Evolutionary conservation across 768 basidiomycete genomes (phyloP).

Genomic region (Pilatotrama ljubarskyi): DNA sequence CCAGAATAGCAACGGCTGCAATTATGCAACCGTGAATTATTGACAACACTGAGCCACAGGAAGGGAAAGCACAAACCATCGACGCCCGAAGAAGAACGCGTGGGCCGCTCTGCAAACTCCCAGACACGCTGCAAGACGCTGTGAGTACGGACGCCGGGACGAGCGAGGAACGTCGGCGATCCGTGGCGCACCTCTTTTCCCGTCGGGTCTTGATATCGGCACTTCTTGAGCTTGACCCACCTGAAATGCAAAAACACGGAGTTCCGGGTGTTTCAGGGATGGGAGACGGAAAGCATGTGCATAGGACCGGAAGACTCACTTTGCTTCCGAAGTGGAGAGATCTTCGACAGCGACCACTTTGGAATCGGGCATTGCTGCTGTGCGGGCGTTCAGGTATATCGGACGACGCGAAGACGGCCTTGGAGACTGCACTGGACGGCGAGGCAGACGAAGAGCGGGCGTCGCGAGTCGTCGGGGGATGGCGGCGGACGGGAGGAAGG

Average conservation of each 20-base stretch:
- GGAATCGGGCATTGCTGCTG: slow-evolving; percentile 38
- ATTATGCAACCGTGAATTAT: not conserved
- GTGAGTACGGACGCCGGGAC: not conserved
- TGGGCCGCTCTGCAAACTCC: slow-evolving; percentile 87
- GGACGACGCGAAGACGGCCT: not conserved
- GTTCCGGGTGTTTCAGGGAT: not conserved
- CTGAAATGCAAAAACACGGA: slow-evolving; percentile 39
- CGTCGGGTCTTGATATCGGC: slow-evolving; percentile 76
- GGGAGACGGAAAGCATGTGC: not conserved
- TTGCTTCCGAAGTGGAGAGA: slow-evolving; percentile 56
- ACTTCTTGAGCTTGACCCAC: slow-evolving; percentile 84
- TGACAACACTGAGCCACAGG: not conserved
- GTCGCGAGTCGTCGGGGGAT: not conserved
- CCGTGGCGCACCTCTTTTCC: slow-evolving; percentile 62
- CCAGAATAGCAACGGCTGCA: slow-evolving; percentile 81
- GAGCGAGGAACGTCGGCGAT: not conserved
- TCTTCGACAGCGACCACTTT: slow-evolving; percentile 54
- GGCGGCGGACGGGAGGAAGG: not conserved
- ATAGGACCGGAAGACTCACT: slow-evolving; percentile 39
- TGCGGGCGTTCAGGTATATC: not conserved
- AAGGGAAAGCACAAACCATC: slow-evolving; percentile 57
- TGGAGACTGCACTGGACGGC: not conserved
- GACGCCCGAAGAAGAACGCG: slow-evolving; percentile 70
- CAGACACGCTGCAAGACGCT: slow-evolving; percentile 61
- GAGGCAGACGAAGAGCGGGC: not conserved